A percentile compares a stretch with the other conserved stretches of the same genome.
Conservation (phyloP, 2,329 filamentous ascomycete species). For the Fusarium nurragi region DNA sequence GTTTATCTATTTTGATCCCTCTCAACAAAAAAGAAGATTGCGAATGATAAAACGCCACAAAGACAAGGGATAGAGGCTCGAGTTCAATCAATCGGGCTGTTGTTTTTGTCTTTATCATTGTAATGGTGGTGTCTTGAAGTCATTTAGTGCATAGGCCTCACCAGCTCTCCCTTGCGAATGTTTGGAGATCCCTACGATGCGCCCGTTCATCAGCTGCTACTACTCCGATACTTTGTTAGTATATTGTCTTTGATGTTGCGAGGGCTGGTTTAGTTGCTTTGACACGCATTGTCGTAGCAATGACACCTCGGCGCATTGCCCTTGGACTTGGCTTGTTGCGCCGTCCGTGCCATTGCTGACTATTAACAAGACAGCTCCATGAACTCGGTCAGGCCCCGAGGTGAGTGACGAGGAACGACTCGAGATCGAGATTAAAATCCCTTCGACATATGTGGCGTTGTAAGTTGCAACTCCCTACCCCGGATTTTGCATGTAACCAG, state of each 20-base stretch:
- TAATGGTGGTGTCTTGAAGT: slow-evolving; percentile 20
- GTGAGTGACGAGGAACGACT: not conserved
- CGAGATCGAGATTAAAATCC: not conserved
- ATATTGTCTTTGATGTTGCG: not conserved
- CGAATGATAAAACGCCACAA: slow-evolving; percentile 26
- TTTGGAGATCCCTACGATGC: not conserved
- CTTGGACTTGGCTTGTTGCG: not conserved
- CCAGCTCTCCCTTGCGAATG: slow-evolving; percentile 21
- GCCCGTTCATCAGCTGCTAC: not conserved
- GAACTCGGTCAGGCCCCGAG: slow-evolving; percentile 5
- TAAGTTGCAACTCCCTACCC: not conserved
- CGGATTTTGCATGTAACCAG: not conserved
- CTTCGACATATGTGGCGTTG: not conserved
- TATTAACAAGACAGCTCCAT: not conserved
- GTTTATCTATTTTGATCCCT: slow-evolving; percentile 6
- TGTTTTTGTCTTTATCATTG: not conserved
- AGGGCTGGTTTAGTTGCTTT: not conserved
- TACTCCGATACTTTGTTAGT: not conserved
- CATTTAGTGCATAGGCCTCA: slow-evolving; percentile 3
- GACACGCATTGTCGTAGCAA: not conserved
- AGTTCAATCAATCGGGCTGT: not conserved
- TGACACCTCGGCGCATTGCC: not conserved
- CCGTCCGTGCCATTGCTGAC: not conserved
- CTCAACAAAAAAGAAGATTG: slow-evolving; percentile 32
- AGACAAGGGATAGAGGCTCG: slow-evolving; percentile 6